Percentiles rank a stretch among this genome's conserved stretches.
These are phyloP conservation scores for Petunia secreta DNA, from an alignment of 257 asterid species.

Conservation along the genomic window DNA sequence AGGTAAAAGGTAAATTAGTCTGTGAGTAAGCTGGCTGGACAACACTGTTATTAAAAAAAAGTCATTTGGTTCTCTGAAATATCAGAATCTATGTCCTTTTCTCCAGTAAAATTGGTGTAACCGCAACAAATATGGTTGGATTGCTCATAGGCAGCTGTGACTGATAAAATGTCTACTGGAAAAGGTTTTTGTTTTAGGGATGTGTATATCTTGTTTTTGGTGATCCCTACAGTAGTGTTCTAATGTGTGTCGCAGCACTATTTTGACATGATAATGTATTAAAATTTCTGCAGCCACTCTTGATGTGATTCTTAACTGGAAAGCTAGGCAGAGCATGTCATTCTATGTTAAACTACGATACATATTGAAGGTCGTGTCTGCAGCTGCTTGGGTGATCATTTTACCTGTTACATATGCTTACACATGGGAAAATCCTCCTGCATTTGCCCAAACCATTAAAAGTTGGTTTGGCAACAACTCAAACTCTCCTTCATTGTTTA, in stretches of 20 bases:
- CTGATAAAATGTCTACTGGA: not conserved
- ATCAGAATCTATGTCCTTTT: not conserved
- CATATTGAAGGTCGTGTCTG: constrained; percentile 79
- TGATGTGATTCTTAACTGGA: constrained; percentile 83
- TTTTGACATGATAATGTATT: not conserved
- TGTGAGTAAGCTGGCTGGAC: not conserved
- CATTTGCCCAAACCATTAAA: constrained; percentile 85
- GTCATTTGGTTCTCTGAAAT: not conserved
- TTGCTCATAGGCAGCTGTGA: constrained; percentile 12
- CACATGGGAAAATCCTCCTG: constrained; percentile 89
- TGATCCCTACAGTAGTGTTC: not conserved
- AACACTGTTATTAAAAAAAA: not conserved
- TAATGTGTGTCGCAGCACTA: not conserved
- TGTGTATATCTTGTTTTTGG: not conserved
- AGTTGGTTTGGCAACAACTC: constrained; percentile 88
- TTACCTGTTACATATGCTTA: constrained; percentile 97
- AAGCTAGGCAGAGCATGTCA: constrained; percentile 94
- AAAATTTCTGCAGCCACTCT: constrained; percentile 68
- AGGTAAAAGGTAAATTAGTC: not conserved
- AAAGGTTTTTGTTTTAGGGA: not conserved
- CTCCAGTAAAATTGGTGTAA: not conserved
- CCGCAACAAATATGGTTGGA: not conserved
- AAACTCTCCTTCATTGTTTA: constrained; percentile 79
- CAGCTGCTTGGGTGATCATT: constrained; percentile 94
- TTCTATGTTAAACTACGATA: constrained; percentile 89